These are phyloP conservation scores for Arthrobotrys sphaeroides DNA, from an alignment of 2,329 filamentous ascomycete genomes.

Conservation along the genomic window DNA sequence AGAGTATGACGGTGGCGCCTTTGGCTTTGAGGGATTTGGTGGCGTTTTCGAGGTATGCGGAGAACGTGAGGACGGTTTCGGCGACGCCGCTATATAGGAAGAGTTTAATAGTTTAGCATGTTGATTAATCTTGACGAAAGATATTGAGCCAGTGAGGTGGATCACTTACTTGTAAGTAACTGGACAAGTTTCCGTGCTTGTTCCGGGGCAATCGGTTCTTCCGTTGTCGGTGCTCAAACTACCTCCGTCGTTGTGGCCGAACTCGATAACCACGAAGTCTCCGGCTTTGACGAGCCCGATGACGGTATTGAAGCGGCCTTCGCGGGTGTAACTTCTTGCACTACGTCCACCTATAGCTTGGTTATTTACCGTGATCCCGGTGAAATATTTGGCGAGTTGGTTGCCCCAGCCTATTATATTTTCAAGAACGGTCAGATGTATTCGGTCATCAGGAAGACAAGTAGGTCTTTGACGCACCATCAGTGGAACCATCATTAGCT, in stretches of 20 bases:
- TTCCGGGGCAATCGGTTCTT: slow-evolving; percentile 35
- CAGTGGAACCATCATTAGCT: slow-evolving; percentile 37
- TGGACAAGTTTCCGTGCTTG: slow-evolving; percentile 32
- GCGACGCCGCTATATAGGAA: slow-evolving; percentile 45
- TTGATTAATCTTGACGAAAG: too few relatives aligned
- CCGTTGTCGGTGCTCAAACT: slow-evolving; percentile 58
- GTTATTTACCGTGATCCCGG: slow-evolving; percentile 67
- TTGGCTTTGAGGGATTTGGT: slow-evolving; percentile 61
- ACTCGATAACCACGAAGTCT: slow-evolving; percentile 76
- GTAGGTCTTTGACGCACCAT: slow-evolving; percentile 20
- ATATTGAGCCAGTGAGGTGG: neutral
- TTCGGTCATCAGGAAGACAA: too few relatives aligned
- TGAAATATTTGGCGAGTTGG: slow-evolving; percentile 56
- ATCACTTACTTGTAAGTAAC: slow-evolving; percentile 25
- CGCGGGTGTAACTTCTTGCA: slow-evolving; percentile 73
- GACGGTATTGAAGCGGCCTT: slow-evolving; percentile 72
- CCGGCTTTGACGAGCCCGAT: slow-evolving; percentile 66
- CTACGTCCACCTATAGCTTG: slow-evolving; percentile 73
- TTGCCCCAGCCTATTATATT: slow-evolving; percentile 54
- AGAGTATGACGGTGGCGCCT: slow-evolving; percentile 71
- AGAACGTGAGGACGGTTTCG: slow-evolving; percentile 51
- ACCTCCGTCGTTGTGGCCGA: slow-evolving; percentile 77
- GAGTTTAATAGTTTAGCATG: slow-evolving; percentile 2
- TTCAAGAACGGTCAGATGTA: neutral
- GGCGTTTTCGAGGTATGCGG: slow-evolving; percentile 42